phyloP scores from a whole-genome alignment of 1,284 basidiomycete species.

The Pyrrhoderma lamaoense region DNA sequence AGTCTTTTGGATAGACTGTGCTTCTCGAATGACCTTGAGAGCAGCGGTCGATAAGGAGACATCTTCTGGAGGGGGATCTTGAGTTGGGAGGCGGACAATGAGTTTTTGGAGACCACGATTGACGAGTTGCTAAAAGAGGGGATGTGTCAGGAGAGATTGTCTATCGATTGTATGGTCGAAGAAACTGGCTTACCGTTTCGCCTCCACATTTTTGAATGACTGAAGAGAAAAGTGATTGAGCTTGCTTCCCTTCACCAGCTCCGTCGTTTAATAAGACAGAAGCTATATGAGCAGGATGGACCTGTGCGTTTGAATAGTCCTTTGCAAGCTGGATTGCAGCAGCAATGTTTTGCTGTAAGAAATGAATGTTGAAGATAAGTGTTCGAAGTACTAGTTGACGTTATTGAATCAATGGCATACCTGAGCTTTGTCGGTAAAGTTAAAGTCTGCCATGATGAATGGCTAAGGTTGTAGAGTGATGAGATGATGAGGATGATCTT shows the following conservation, averaged over 20 bases:
- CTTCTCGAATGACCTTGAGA: conserved; percentile 70
- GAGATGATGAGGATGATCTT: no score
- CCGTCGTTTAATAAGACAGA: conserved; percentile 66
- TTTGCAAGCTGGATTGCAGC: conserved; percentile 74
- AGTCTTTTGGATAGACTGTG: conserved; percentile 75
- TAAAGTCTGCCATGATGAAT: conserved; percentile 38
- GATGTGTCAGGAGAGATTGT: not conserved
- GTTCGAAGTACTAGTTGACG: not conserved
- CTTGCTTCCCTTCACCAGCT: conserved; percentile 30
- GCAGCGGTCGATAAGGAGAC: conserved; percentile 55
- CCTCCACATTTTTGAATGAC: conserved; percentile 75
- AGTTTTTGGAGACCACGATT: conserved; percentile 60
- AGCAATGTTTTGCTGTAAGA: conserved; percentile 51
- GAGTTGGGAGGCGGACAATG: conserved; percentile 73
- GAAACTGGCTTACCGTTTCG: conserved; percentile 48
- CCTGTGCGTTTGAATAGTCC: conserved; percentile 77
- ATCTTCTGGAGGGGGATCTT: conserved; percentile 82
- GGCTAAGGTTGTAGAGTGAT: not conserved
- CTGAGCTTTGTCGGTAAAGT: conserved; percentile 79
- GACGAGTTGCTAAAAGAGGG: conserved; percentile 41
- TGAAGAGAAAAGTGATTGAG: conserved; percentile 58
- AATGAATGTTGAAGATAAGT: no score
- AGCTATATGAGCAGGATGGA: conserved; percentile 72
- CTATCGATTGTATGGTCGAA: not conserved
- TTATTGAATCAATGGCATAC: not conserved